phyloP scores from a whole-genome alignment of 2,329 filamentous ascomycete species.

The Cylindrodendrum hubeiense region DNA sequence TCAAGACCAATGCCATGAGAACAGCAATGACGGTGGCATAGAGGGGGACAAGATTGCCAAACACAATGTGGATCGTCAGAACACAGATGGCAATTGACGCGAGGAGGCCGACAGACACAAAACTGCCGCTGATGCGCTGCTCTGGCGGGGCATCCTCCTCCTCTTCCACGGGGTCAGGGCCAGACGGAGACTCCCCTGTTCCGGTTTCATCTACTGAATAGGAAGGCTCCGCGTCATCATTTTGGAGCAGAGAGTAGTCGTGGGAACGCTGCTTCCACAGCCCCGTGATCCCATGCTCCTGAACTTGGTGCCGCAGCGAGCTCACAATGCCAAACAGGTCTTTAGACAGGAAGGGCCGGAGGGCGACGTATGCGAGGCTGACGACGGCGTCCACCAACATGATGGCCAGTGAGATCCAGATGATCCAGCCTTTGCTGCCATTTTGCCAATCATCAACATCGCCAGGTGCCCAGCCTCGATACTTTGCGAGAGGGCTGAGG shows the following conservation, averaged over 20 bases:
- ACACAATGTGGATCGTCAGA: conserved; percentile 83
- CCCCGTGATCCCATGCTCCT: conserved; percentile 36
- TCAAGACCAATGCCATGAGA: conserved; percentile 82
- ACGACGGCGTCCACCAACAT: conserved; percentile 96
- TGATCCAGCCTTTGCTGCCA: conserved; percentile 98
- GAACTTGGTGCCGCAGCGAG: conserved; percentile 22
- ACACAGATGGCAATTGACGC: conserved; percentile 85
- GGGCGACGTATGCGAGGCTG: conserved; percentile 83
- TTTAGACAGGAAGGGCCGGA: conserved; percentile 66
- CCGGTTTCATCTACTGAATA: conserved; percentile 13
- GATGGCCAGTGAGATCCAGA: conserved; percentile 95
- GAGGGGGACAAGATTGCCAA: conserved; percentile 84
- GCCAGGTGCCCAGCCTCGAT: conserved; percentile 89
- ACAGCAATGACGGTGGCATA: conserved; percentile 83
- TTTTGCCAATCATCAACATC: conserved; percentile 88
- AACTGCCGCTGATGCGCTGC: conserved; percentile 80
- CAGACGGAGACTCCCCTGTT: conserved; percentile 19
- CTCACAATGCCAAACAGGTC: conserved; percentile 4
- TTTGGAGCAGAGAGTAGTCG: conserved; percentile 41
- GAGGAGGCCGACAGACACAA: conserved; percentile 80
- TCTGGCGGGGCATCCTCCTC: conserved; percentile 85
- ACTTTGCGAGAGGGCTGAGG: conserved; percentile 89
- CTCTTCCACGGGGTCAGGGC: conserved; percentile 59
- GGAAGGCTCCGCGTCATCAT: conserved; percentile 18
- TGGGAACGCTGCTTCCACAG: conserved; percentile 34